Conservation (phyloP, 148 eudicot genomes). For the Pharnaceum exiguum region DNA sequence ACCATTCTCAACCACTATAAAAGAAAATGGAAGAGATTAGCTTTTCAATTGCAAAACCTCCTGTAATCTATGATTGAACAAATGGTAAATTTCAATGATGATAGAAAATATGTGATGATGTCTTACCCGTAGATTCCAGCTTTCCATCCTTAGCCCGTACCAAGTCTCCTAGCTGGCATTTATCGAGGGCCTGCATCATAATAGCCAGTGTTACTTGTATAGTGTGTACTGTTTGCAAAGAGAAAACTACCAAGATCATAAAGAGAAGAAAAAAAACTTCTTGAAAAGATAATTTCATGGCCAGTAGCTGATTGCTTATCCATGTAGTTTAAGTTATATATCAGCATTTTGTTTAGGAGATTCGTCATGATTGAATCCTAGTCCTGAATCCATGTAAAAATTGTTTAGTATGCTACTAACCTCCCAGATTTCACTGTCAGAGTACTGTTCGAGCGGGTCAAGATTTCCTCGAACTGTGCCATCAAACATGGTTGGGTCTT, state of each 20-base stretch:
- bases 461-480: slow-evolving; percentile 93
- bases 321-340: too few species aligned
- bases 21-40: slow-evolving; percentile 10
- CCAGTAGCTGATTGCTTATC: too few species aligned
- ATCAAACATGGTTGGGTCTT: slow-evolving; percentile 97
- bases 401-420: too few species aligned
- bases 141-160: slow-evolving; percentile 75
- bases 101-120: background rate
- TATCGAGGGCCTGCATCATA: slow-evolving; percentile 61
- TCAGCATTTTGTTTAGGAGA: too few species aligned
- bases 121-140: slow-evolving; percentile 64
- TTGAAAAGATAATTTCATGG: too few species aligned
- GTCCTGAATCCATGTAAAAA: too few species aligned
- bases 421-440: slow-evolving; percentile 87
- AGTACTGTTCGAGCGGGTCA: slow-evolving; percentile 71
- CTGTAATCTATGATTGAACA: background rate
- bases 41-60: background rate
- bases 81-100: background rate
- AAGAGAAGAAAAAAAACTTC: too few species aligned
- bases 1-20: slow-evolving; percentile 87
- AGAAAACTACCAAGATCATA: too few species aligned
- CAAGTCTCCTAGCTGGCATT: slow-evolving; percentile 81
- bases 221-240: background rate
- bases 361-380: too few species aligned
- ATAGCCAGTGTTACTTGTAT: background rate